Evolutionary conservation across 2,329 filamentous ascomycete species (phyloP).

Genomic region (Sporothrix globosa): DNA sequence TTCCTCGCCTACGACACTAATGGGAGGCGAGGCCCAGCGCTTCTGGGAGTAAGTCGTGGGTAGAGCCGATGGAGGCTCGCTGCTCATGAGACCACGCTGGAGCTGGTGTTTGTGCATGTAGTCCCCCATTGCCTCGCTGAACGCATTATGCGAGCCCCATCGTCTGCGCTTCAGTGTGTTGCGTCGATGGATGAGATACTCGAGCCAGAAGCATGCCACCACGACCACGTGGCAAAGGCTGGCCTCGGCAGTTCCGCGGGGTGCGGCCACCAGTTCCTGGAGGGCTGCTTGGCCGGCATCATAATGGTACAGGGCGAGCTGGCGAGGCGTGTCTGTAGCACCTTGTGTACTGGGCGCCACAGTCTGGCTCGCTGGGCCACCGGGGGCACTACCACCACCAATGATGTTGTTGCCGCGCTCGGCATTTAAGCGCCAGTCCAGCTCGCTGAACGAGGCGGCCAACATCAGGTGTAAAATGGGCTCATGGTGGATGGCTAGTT

Average conservation of each 20-base stretch:
- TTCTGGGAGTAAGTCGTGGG: not conserved
- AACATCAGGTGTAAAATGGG: constrained; percentile 26
- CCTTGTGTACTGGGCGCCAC: not conserved
- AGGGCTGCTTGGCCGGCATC: constrained; percentile 19
- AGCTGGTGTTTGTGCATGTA: constrained; percentile 22
- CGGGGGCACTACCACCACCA: not conserved
- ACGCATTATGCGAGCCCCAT: not conserved
- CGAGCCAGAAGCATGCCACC: constrained; percentile 27
- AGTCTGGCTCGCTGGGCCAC: not conserved
- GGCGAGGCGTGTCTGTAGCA: not conserved
- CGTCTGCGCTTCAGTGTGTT: not conserved
- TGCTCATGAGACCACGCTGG: constrained; percentile 2
- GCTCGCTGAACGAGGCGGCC: constrained; percentile 26
- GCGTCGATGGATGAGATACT: constrained; percentile 23
- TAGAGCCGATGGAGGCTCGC: not conserved
- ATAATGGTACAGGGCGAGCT: constrained; percentile 12
- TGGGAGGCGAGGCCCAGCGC: not conserved
- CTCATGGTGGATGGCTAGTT: constrained; percentile 25
- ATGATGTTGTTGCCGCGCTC: not conserved
- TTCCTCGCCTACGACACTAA: not conserved
- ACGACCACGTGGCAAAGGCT: constrained; percentile 22
- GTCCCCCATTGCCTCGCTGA: constrained; percentile 22
- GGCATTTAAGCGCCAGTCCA: constrained; percentile 22
- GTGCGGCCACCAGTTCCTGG: not conserved
- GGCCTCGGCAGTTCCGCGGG: not conserved